Evolutionary conservation across 2,329 filamentous ascomycete species (phyloP).

Genomic region (Periconia sp.): DNA sequence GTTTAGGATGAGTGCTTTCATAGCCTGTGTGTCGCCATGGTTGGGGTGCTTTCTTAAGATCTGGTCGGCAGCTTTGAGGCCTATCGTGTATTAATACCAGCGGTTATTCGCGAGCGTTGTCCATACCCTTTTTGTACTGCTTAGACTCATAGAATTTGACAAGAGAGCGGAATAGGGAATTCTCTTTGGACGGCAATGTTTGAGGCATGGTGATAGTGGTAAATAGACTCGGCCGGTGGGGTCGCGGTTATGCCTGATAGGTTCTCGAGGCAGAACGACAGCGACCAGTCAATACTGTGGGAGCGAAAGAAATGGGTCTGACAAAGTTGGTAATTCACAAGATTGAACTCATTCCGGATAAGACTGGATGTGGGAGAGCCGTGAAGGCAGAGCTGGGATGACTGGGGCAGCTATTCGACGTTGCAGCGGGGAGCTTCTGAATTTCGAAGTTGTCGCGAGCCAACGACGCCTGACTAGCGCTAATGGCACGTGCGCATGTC

Average conservation of each 20-base stretch:
- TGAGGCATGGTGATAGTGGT: conserved; percentile 66
- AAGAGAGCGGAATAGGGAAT: conserved; percentile 89
- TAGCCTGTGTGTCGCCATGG: conserved; percentile 97
- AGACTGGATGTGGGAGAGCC: conserved; percentile 6
- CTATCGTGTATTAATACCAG: conserved; percentile 51
- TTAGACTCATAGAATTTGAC: conserved; percentile 98
- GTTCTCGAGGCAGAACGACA: neutral
- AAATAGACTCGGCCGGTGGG: conserved; percentile 10
- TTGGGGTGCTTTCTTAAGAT: conserved; percentile 93
- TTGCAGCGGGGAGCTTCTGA: conserved; percentile 40
- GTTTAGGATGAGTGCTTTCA: conserved; percentile 98
- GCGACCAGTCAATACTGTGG: neutral
- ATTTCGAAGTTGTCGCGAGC: conserved; percentile 32
- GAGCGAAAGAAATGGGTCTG: conserved; percentile 2
- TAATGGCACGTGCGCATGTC: conserved; percentile 14
- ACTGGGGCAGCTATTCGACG: conserved; percentile 21
- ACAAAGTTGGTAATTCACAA: conserved; percentile 11
- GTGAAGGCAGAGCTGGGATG: conserved; percentile 3
- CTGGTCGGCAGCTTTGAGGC: conserved; percentile 93
- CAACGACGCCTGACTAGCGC: conserved; percentile 24
- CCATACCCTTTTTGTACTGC: conserved; percentile 85
- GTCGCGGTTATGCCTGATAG: neutral
- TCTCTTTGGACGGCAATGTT: conserved; percentile 83
- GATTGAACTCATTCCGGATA: conserved; percentile 1
- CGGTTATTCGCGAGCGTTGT: conserved; percentile 10